These are phyloP conservation scores for Mycena haematopus DNA, from an alignment of 768 basidiomycete genomes.

Conservation along the genomic window DNA sequence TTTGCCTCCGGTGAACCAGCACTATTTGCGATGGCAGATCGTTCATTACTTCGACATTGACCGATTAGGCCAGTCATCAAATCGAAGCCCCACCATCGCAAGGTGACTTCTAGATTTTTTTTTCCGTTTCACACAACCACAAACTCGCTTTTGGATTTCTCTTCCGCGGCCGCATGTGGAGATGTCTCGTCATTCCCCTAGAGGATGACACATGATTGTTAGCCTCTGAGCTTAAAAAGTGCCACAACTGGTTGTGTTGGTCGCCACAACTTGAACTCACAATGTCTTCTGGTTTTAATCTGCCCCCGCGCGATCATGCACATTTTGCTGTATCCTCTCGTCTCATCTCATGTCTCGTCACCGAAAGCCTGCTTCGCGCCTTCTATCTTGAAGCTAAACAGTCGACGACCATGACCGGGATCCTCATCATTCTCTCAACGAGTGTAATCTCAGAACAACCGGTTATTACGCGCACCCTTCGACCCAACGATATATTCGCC, in stretches of 20 bases:
- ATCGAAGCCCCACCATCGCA: constrained; percentile 11
- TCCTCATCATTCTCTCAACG: constrained; percentile 47
- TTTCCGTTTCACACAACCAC: constrained; percentile 22
- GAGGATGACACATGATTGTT: constrained; percentile 30
- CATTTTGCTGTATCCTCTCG: constrained; percentile 55
- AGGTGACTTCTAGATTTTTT: constrained; percentile 11
- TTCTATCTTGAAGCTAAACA: constrained; percentile 39
- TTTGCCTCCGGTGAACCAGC: constrained; percentile 13
- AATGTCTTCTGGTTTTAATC: constrained; percentile 45
- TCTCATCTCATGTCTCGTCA: constrained; percentile 56
- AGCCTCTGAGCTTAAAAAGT: constrained; percentile 34
- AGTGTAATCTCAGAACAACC: constrained; percentile 43
- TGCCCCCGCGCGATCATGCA: constrained; percentile 46
- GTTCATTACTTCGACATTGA: constrained; percentile 8
- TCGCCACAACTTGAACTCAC: constrained; percentile 18
- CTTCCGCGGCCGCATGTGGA: constrained; percentile 28
- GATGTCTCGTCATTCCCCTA: constrained; percentile 9
- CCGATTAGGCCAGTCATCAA: constrained; percentile 8
- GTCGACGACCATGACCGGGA: constrained; percentile 35
- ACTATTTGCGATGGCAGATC: not conserved
- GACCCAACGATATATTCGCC: constrained; percentile 51
- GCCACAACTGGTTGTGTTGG: constrained; percentile 7
- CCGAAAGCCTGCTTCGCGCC: constrained; percentile 51
- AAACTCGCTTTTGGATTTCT: constrained; percentile 27
- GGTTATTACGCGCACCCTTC: constrained; percentile 40